Base-by-base conservation (phyloP, 75 land plant species). In the Pseudotsuga menziesii region DNA sequence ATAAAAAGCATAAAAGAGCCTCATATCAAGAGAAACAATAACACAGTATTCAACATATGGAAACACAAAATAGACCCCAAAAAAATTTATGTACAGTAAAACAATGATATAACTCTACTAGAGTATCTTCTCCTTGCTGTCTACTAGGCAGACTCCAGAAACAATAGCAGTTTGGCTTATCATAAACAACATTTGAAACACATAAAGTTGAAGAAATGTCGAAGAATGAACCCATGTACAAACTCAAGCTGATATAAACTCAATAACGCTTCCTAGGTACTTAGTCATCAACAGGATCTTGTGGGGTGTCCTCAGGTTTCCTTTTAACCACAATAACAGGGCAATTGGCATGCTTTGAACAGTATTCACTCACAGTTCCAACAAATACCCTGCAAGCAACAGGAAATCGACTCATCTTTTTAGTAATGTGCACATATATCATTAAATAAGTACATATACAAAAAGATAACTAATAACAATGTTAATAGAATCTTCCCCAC, bases 241-340 rank as follows among this genome's bases (percentile, higher is more conserved):
- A 48, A 19, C 60, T 58, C 20, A 20, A 69, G 13, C 25, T 41
- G 72, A 41, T 69, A 39, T 69, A 41, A 69, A 69, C 20, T 69
- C 52, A 7, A 12, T 41, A 69, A 4, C 7, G 69, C 54, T 11
- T n/a, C 72, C 20, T 69, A n/a, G 39, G 54, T 41, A 61, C 77
- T 88, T 77, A 95, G 73, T 95, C 98, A 74, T 95, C 96, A 19
- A 83, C 89, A 57, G 98, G 94, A 66, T 95, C 96, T 72, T 86
- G 82, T 9, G 98, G 98, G 60, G 84, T 75, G 66, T 89, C 91
- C 48, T 93, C 84, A 35, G 82, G 83, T 57, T 87, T 88, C 25
- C 98, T 82, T 78, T 91, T 93, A 78, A 95, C 86, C 16, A 89
- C 85, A 54, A 95, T 76, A 56, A 95, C 96, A 48, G 98, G 98